These are phyloP conservation scores for Chalciporus sphaerocephalus DNA, from an alignment of 768 basidiomycete genomes.

Conservation along the genomic window DNA sequence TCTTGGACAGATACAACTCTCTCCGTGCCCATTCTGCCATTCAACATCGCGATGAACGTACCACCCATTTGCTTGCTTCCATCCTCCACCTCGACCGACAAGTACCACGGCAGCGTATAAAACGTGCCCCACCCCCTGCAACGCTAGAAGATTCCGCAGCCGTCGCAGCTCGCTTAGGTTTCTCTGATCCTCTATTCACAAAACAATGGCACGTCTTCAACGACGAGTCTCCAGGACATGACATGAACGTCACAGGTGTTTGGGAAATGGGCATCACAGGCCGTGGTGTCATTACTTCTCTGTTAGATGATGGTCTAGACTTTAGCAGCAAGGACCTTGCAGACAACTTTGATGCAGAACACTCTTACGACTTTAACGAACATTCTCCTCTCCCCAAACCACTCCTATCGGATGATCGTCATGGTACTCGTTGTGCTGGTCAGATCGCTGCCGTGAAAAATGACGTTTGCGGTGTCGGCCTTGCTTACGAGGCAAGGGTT, in stretches of 20 bases:
- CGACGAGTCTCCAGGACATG: constrained; percentile 70
- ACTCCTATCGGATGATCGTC: constrained; percentile 84
- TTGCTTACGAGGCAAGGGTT: constrained; percentile 87
- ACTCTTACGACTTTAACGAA: constrained; percentile 96
- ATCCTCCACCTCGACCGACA: constrained; percentile 62
- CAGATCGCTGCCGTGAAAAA: constrained; percentile 94
- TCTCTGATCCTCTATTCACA: constrained; percentile 78
- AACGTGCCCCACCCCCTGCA: constrained; percentile 68
- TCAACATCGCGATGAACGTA: constrained; percentile 34
- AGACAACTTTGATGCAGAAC: constrained; percentile 82
- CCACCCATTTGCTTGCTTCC: constrained; percentile 47
- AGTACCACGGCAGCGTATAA: constrained; percentile 59
- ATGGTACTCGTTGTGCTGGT: constrained; percentile 96
- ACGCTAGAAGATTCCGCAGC: constrained; percentile 36
- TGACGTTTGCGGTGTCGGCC: constrained; percentile 88
- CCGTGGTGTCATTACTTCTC: constrained; percentile 75
- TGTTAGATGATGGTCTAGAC: constrained; percentile 96
- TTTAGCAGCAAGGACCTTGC: constrained; percentile 82
- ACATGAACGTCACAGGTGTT: constrained; percentile 88
- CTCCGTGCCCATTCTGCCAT: constrained; percentile 37
- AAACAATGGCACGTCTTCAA: constrained; percentile 96
- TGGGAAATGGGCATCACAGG: constrained; percentile 94
- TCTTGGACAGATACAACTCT: constrained; percentile 46
- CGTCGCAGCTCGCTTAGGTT: constrained; percentile 57
- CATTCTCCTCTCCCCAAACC: constrained; percentile 85